phyloP scores from a whole-genome alignment of 1,284 basidiomycete species.

The Cystobasidium sp. region DNA sequence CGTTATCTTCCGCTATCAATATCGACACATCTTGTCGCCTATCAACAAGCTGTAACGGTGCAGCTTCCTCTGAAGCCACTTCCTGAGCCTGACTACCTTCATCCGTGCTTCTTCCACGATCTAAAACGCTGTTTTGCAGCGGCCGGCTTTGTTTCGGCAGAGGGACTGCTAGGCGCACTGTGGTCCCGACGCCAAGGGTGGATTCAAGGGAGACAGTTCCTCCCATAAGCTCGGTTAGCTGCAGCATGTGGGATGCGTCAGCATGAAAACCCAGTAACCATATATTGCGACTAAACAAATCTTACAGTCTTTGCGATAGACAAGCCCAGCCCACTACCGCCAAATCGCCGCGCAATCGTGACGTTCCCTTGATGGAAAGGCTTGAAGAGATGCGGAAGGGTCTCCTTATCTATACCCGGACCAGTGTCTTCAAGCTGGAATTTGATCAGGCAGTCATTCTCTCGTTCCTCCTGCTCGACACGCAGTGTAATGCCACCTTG shows the following conservation, averaged over 20 bases:
- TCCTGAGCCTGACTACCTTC: not conserved
- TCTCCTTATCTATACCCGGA: slow-evolving; percentile 55
- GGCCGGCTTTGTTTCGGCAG: not conserved
- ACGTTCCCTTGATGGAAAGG: slow-evolving; percentile 55
- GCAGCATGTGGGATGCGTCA: not conserved
- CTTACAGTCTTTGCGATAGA: slow-evolving; percentile 50
- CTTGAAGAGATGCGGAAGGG: slow-evolving; percentile 56
- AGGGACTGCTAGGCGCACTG: slow-evolving; percentile 34
- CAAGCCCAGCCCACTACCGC: slow-evolving; percentile 53
- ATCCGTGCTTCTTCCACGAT: not conserved
- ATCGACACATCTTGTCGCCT: slow-evolving; percentile 40
- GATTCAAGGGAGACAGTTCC: slow-evolving; percentile 47
- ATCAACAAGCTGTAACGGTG: not conserved
- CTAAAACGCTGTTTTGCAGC: too few relatives aligned
- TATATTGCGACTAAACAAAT: not conserved
- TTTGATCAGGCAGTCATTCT: slow-evolving; percentile 51
- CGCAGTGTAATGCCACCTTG: slow-evolving; percentile 54
- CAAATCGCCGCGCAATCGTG: slow-evolving; percentile 47
- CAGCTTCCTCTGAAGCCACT: not conserved
- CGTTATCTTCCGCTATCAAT: slow-evolving; percentile 50
- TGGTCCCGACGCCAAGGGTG: slow-evolving; percentile 46
- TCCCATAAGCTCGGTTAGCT: slow-evolving; percentile 53
- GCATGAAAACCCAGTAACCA: not conserved
- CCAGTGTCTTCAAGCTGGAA: slow-evolving; percentile 58
- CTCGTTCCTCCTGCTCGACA: slow-evolving; percentile 53